Evolutionary conservation across 345 rosid species (phyloP), one percentile per base, ranked within the genome.

Genomic region (Eutrema heterophyllum): DNA sequence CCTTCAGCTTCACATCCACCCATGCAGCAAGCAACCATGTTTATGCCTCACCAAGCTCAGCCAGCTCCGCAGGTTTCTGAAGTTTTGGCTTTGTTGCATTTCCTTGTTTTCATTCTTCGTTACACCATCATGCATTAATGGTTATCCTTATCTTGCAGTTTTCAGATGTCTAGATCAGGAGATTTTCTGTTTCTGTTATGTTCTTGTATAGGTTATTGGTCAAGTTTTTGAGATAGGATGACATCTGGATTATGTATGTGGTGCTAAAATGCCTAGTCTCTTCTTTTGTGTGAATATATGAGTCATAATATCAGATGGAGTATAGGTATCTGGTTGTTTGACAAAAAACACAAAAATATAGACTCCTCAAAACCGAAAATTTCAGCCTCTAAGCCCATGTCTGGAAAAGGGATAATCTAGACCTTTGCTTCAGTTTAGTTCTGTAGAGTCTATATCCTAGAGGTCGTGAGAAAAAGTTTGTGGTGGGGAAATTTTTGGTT

Each of bases 31-130:
- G 81, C 89, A 38, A 64, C 80, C 27, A 86, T 88, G 85, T 88
- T 81, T 80, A 79, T 93, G 84, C 97, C 92, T 72, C 82, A 88
- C n/a, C 88, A 74, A 63, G 74, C 86, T 53, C 83, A 87, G 80
- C 89, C 81, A 74, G 79, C 73, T 56, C 73, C 81, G 10, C 91
- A 84, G 96, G 97, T 96, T 84, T 66, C 39, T 76, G 36, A 59
- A 71, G 21, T 77, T 58, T 64, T 64, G 41, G 27, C 57, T 39
- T 50, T 65, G 51, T 44, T 65, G 38, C 62, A 70, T 64, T 57
- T 71, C 10, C 14, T 64, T 57, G 44, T 54, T 15, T 33, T 33
- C 53, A n/a, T 49, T 65, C 27, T 41, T 41, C 26, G 35, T 50
- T 51, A 15, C 67, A 57, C 35, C 61, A 49, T 40, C 49, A 41